A percentile compares a stretch with the other conserved stretches of the same genome.
phyloP scores from a whole-genome alignment of 2,329 filamentous ascomycete genomes.

The Chrysosporium keratinophilum region DNA sequence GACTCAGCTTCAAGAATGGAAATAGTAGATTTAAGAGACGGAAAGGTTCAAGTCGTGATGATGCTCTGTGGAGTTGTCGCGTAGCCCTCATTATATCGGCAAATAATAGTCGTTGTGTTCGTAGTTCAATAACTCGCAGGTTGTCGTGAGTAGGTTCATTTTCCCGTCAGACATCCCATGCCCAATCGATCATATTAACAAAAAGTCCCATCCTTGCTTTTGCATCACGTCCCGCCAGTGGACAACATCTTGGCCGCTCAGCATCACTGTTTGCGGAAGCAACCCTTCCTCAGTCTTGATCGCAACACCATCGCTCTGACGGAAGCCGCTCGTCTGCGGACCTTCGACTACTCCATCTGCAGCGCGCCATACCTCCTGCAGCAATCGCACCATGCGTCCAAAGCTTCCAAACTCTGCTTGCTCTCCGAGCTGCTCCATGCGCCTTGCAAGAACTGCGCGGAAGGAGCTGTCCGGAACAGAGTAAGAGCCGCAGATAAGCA shows the following conservation, averaged over 20 bases:
- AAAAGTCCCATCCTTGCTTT: constrained; percentile 79
- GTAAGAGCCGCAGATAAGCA: constrained; percentile 74
- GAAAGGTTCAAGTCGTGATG: not conserved
- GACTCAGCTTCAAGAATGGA: not conserved
- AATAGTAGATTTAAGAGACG: not conserved
- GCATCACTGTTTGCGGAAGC: not conserved
- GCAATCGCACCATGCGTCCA: constrained; percentile 65
- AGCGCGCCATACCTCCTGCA: constrained; percentile 70
- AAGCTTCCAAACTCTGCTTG: constrained; percentile 73
- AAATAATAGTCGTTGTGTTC: not conserved
- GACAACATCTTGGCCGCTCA: constrained; percentile 33
- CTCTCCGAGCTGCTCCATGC: constrained; percentile 64
- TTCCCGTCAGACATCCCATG: not conserved
- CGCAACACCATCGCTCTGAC: constrained; percentile 17
- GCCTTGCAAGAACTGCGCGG: constrained; percentile 65
- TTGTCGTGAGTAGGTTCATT: not conserved
- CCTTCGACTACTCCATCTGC: constrained; percentile 48
- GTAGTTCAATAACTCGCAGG: not conserved
- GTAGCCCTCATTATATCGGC: not conserved
- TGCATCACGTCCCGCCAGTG: constrained; percentile 92
- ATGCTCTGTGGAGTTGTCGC: not conserved
- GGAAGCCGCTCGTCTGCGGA: not conserved
- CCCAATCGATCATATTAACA: constrained; percentile 57
- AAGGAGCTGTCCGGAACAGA: constrained; percentile 64
- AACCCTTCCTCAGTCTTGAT: constrained; percentile 6